Evolutionary conservation across 805 yeast species (phyloP), one percentile per base, ranked within the genome.

Genomic region (Saturnispora ahearnii): DNA sequence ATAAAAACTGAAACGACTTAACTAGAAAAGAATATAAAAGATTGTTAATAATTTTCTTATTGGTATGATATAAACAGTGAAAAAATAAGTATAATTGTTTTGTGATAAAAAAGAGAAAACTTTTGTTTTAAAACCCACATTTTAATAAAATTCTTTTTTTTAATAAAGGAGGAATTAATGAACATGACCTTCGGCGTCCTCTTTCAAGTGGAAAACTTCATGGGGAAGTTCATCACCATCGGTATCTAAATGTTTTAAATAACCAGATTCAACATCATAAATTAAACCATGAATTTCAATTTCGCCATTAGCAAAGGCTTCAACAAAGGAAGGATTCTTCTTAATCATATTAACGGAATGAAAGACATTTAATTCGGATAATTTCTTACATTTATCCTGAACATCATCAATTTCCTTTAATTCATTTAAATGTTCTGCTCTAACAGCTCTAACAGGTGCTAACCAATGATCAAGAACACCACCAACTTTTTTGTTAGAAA

Each of bases 241-340:
- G 4, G 65, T 52, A 33, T 65, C 68, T 15, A 67, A 49, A 51
- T 67, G 67, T 32, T 57, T 59, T 50, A 88, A 69, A 30, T 73
- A 71, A 24, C 96, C 97, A 13, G 85, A 76, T 33, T 76, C 81
- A 24, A 88, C 95, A 62, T 89, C 88, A 69, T 88, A 90, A 46
- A 90, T 76, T 60, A 89, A 66, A 0, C 96, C 96, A 74, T 86
- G 81, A 41, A 90, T 82, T 62, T 85, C 84, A 34, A 90, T 73
- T 12, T 81, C 78, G 10, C 83, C 79, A 51, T 70, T 72, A 44
- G 73, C 72, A 49, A 81, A 65, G 24, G 93, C 95, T 49, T 75
- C 73, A 49, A 78, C 73, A 28, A 88, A 91, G 45, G 81, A 76
- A 41, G 84, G 82, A 61, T 82, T 83, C 56, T 77, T 71, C 54